These are phyloP conservation scores for Vigna reflexopilosa DNA, from an alignment of 306 rosid species.

Conservation along the genomic window DNA sequence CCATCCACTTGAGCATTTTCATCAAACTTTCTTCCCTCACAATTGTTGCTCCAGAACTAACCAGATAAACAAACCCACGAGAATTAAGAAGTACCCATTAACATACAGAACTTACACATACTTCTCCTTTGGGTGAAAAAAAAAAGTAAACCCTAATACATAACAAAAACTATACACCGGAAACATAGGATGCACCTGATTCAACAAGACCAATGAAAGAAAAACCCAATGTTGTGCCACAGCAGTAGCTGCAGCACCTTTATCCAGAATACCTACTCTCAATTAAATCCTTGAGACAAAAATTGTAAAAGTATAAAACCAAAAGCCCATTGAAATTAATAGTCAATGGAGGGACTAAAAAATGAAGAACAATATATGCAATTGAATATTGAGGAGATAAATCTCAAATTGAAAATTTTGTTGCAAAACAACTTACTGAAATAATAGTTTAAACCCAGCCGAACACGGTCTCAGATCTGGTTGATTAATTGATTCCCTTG, in stretches of 20 bases:
- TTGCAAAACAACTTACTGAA: neutral
- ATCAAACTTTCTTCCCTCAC: constrained; percentile 1
- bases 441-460: neutral
- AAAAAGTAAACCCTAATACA: constrained; percentile 19
- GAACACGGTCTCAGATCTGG: constrained; percentile 38
- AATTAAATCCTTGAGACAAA: constrained; percentile 10
- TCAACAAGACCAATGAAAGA: neutral
- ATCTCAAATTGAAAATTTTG: neutral
- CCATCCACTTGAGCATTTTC: constrained; percentile 35
- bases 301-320: neutral
- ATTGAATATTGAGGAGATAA: constrained; percentile 17
- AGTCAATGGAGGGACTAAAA: neutral
- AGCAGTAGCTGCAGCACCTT: constrained; percentile 20
- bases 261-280: neutral
- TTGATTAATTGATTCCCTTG: constrained; percentile 18
- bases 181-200: constrained; percentile 13
- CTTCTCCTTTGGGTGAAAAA: neutral
- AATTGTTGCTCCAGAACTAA: constrained; percentile 1
- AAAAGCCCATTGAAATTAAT: neutral
- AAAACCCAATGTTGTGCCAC: neutral
- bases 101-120: neutral
- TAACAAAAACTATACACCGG: neutral
- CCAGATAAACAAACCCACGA: neutral
- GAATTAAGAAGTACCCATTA: neutral
- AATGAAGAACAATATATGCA: neutral